These are phyloP conservation scores for Fraxinus latifolia DNA, from an alignment of 305 asterid genomes.

Conservation along the genomic window DNA sequence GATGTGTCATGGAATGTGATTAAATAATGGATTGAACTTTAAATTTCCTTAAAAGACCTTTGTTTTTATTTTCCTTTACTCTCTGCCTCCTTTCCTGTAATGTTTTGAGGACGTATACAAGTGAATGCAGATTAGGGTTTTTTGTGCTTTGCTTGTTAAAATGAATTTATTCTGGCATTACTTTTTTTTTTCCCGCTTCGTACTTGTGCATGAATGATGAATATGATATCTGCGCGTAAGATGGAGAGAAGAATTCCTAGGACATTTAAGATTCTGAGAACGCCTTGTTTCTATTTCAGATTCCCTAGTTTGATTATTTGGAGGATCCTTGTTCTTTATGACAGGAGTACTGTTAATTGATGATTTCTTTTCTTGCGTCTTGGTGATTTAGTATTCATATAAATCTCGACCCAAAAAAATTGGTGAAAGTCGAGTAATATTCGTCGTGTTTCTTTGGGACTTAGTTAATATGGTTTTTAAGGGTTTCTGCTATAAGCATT, in stretches of 20 bases:
- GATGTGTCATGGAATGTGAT: not conserved
- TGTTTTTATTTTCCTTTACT: not conserved
- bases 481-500: not conserved
- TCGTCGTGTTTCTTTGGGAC: not conserved
- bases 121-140: not conserved
- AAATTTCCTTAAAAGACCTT: not conserved
- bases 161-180: not conserved
- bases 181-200: not conserved
- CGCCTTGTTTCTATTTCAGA: not conserved
- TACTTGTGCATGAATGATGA: not conserved
- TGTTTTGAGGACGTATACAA: not conserved
- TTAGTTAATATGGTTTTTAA: not conserved
- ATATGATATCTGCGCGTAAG: not conserved
- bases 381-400: not conserved
- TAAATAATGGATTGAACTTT: slow-evolving; percentile 28
- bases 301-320: not conserved
- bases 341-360: not conserved
- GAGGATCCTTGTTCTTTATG: not conserved
- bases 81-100: not conserved
- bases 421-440: not conserved
- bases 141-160: not conserved
- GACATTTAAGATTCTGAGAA: not conserved
- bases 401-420: not conserved
- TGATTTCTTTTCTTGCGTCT: not conserved
- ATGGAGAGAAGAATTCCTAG: not conserved